Base-by-base conservation (phyloP, 2,329 filamentous ascomycete species). In the Fusarium penzigii region DNA sequence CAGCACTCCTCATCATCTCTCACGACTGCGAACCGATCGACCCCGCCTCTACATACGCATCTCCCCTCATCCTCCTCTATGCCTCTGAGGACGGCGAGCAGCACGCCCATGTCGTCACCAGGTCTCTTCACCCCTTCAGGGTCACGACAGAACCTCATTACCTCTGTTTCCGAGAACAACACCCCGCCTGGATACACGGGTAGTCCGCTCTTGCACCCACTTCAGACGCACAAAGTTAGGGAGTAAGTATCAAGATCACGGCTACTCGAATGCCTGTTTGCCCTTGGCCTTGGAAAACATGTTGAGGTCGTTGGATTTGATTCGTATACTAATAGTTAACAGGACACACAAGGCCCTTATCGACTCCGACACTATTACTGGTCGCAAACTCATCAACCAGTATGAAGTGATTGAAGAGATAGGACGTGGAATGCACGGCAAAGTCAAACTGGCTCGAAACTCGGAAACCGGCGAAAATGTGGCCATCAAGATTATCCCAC, bases 381-480 rank as follows among this genome's bases (percentile, higher is more conserved):
- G 94, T 53, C 90, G 94, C 57, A 99, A 99, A 75, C 81, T 92
- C 48, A 96, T 99, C 78, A 99, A 99, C 67, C 89, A 97, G 68
- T 99, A 99, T 75, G 91, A 97, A 72, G 90, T 99, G 64, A 88
- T 97, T 59, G 90, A 96, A 70, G 94, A 99, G 73, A 90, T 99
- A 48, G 94, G 94, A 49, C 88, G 94, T 53, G 94, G 94, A 46
- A 90, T 96, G 65, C 94, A 99, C 70, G 94, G 94, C 66, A 99
- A 97, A 76, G 94, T 99, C 67, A 99, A 99, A 75, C 81, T 97
- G 44, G 94, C 92, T 44, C 85, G 91, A 48, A 92, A 95, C 68
- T 78, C 91, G 42, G 78, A 86, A 50, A 92, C 84, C 2, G 82
- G 82, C 55, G 86, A 90, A 48, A 87, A 88, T 68, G 93, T 99